Percentiles rank a stretch among this genome's conserved stretches.
These are phyloP conservation scores for Wallemia hederae DNA, from an alignment of 1,284 basidiomycete species.

Conservation along the genomic window DNA sequence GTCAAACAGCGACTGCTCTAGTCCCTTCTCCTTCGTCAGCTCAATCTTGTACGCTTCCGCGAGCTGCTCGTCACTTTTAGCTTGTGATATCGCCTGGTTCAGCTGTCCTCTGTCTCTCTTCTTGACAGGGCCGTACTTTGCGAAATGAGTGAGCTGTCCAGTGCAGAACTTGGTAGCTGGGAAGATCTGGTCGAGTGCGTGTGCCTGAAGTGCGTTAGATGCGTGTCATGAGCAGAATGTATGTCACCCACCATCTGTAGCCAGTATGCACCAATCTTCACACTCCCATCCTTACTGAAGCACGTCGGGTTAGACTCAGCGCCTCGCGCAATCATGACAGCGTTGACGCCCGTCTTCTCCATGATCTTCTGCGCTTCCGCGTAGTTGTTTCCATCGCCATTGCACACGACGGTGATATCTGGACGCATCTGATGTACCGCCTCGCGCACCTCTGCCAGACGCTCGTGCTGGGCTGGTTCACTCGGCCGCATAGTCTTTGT, in stretches of 20 bases:
- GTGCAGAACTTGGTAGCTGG: background rate
- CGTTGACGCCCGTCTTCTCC: constrained; percentile 51
- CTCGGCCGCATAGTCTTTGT: constrained; percentile 71
- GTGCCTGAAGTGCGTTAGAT: background rate
- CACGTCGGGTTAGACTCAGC: constrained; percentile 78
- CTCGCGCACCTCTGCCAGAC: constrained; percentile 56
- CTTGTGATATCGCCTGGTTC: background rate
- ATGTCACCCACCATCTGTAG: background rate
- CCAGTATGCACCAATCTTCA: constrained; percentile 17
- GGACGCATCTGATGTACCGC: constrained; percentile 30
- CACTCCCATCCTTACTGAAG: constrained; percentile 38
- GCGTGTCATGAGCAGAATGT: background rate
- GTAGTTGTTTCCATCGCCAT: constrained; percentile 65
- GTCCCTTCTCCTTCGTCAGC: background rate
- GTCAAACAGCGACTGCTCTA: background rate
- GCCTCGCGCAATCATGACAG: constrained; percentile 81
- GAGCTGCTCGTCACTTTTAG: background rate
- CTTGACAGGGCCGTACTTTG: background rate
- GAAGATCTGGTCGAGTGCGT: background rate
- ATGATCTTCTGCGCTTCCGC: constrained; percentile 48
- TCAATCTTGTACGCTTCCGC: background rate
- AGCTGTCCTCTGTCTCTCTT: background rate
- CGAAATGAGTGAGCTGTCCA: background rate
- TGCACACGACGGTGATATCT: constrained; percentile 61
- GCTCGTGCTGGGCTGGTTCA: constrained; percentile 47